Percentiles rank a stretch among this genome's conserved stretches.
Evolutionary conservation across 768 basidiomycete species (phyloP).

Genomic region (Agaricus subrufescens): DNA sequence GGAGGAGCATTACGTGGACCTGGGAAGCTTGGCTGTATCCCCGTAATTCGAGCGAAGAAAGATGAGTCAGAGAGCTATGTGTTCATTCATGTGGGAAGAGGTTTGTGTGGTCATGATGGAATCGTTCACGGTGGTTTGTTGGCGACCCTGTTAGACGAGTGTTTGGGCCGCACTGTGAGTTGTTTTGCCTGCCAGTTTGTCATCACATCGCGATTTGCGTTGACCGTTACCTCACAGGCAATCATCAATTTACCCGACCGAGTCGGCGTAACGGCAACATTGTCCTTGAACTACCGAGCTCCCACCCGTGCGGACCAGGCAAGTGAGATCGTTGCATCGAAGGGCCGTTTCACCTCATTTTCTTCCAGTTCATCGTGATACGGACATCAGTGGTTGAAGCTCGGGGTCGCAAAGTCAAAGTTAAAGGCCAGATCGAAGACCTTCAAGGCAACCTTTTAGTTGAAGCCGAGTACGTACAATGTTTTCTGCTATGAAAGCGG

Average conservation of each 20-base stretch:
- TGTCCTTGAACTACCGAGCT: constrained; percentile 77
- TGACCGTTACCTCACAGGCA: constrained; percentile 44
- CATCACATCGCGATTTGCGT: not conserved
- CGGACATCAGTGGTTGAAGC: constrained; percentile 60
- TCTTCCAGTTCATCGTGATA: constrained; percentile 73
- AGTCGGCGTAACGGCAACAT: constrained; percentile 88
- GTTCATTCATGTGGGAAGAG: constrained; percentile 79
- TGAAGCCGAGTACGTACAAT: constrained; percentile 65
- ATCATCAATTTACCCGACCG: constrained; percentile 81
- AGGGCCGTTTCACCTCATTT: not conserved
- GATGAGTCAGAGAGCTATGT: constrained; percentile 74
- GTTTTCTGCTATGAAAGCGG: not conserved
- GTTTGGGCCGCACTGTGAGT: constrained; percentile 68
- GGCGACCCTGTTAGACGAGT: constrained; percentile 88
- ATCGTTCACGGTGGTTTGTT: constrained; percentile 92
- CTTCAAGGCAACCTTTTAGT: constrained; percentile 78
- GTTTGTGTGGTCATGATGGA: constrained; percentile 90
- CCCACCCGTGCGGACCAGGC: constrained; percentile 90
- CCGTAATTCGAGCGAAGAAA: constrained; percentile 65
- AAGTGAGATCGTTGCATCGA: constrained; percentile 4
- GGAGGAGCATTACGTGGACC: constrained; percentile 85
- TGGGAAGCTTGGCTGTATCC: constrained; percentile 76
- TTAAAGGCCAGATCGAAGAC: constrained; percentile 71
- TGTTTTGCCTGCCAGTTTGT: not conserved
- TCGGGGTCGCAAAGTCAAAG: constrained; percentile 75